Evolutionary conservation across 2,329 filamentous ascomycete species (phyloP).

Genomic region (Monilinia fructigena): DNA sequence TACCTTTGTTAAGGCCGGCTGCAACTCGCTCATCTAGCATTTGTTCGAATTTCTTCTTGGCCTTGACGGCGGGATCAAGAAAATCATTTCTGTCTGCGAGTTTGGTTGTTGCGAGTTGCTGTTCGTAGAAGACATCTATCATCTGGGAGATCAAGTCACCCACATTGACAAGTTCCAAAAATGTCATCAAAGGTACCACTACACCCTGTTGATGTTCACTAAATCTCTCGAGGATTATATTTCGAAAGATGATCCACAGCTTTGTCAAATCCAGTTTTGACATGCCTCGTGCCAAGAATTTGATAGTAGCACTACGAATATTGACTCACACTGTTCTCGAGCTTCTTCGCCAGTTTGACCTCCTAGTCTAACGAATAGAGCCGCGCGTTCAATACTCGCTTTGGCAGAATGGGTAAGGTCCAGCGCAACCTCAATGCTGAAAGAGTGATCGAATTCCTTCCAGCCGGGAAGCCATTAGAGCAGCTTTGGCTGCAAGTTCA

Average conservation of each 20-base stretch:
- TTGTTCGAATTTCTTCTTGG: slow-evolving; percentile 98
- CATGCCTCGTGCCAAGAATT: slow-evolving; percentile 80
- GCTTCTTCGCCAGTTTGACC: slow-evolving; percentile 80
- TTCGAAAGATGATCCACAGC: slow-evolving; percentile 86
- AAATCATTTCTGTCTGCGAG: slow-evolving; percentile 94
- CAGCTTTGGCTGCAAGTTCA: slow-evolving; percentile 94
- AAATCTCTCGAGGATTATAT: slow-evolving; percentile 83
- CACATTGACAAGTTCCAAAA: slow-evolving; percentile 96
- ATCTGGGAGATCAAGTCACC: slow-evolving; percentile 98
- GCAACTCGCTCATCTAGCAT: slow-evolving; percentile 97
- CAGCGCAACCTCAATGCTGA: slow-evolving; percentile 93
- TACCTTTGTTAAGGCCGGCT: slow-evolving; percentile 93
- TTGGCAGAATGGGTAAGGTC: slow-evolving; percentile 88
- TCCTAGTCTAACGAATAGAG: slow-evolving; percentile 76
- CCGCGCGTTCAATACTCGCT: slow-evolving; percentile 78
- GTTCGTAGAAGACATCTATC: slow-evolving; percentile 98
- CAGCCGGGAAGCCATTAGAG: slow-evolving; percentile 89
- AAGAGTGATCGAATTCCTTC: slow-evolving; percentile 95
- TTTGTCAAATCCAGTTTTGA: slow-evolving; percentile 90
- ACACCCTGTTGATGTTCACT: slow-evolving; percentile 70
- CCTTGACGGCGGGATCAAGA: slow-evolving; percentile 82
- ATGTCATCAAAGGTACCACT: slow-evolving; percentile 89
- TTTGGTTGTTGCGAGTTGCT: slow-evolving; percentile 80
- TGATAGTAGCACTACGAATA: slow-evolving; percentile 84
- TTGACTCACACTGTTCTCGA: slow-evolving; percentile 81